phyloP scores from a whole-genome alignment of 306 rosid species.

The Lotus japonicus region DNA sequence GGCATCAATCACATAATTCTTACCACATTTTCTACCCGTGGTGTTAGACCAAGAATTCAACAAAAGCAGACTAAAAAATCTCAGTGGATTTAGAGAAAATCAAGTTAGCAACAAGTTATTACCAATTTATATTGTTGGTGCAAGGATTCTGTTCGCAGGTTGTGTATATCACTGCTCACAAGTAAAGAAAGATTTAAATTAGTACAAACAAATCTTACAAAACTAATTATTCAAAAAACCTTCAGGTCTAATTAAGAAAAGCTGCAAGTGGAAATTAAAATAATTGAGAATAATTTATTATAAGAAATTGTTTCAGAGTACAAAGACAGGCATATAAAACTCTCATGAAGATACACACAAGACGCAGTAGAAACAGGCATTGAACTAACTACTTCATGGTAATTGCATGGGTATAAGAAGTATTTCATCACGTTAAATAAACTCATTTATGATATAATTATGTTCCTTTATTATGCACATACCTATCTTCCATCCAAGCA shows the following conservation, averaged over 20 bases:
- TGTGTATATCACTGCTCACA: slow-evolving; percentile 72
- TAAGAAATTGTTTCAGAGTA: not conserved
- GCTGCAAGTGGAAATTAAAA: not conserved
- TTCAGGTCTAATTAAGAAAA: not conserved
- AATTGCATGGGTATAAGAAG: not conserved
- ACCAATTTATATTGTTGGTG: slow-evolving; percentile 85
- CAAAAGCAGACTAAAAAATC: not conserved
- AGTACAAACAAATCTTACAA: not conserved
- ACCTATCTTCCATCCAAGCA: slow-evolving; percentile 99
- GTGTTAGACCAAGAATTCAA: not conserved
- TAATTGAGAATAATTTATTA: not conserved
- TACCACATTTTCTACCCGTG: not conserved
- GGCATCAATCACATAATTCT: not conserved
- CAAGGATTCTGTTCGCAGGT: slow-evolving; percentile 71
- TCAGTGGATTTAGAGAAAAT: not conserved
- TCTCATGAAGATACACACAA: not conserved
- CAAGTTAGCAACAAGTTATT: slow-evolving; percentile 25
- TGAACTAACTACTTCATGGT: not conserved
- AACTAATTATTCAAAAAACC: not conserved
- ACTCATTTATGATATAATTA: not conserved
- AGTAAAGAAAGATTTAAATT: slow-evolving; percentile 14
- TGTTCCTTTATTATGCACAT: slow-evolving; percentile 12
- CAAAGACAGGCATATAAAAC: not conserved
- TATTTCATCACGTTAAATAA: not conserved
- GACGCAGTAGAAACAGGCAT: not conserved